phyloP scores from a whole-genome alignment of 768 basidiomycete genomes.

The Lactarius sp. region DNA sequence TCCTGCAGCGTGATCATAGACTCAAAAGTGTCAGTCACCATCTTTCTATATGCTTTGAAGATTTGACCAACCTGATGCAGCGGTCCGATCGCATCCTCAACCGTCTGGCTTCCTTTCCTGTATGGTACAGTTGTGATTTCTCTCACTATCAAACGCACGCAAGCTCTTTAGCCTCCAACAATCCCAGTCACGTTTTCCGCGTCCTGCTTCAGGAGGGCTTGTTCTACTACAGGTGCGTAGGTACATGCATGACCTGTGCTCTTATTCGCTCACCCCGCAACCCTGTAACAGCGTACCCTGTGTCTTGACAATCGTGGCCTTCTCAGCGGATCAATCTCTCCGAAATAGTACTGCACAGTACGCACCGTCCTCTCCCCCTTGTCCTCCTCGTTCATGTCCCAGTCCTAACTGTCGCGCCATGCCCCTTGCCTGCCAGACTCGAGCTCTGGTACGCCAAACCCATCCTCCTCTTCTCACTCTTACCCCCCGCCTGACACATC shows the following conservation, averaged over 20 bases:
- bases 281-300: conserved; percentile 31
- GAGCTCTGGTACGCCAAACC: conserved; percentile 6
- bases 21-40: conserved; percentile 27
- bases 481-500: neutral
- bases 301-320: conserved; percentile 37
- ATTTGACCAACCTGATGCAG: conserved; percentile 17
- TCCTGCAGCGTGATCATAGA: conserved; percentile 42
- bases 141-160: conserved; percentile 34
- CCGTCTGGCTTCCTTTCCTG: conserved; percentile 40
- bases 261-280: neutral
- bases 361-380: neutral
- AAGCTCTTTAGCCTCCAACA: neutral
- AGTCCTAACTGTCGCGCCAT: neutral
- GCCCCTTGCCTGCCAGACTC: neutral
- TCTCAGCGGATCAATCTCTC: conserved; percentile 29
- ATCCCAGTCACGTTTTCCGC: conserved; percentile 5
- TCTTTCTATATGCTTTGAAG: neutral
- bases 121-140: conserved; percentile 37
- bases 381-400: neutral
- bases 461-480: too few relatives aligned
- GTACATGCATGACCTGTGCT: neutral
- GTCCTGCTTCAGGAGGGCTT: conserved; percentile 18
- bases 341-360: conserved; percentile 38
- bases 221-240: conserved; percentile 16
- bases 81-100: conserved; percentile 32